Evolutionary conservation across 2,329 filamentous ascomycete species (phyloP), one percentile per base, ranked within the genome.

Genomic region (Xylariaceae sp.): DNA sequence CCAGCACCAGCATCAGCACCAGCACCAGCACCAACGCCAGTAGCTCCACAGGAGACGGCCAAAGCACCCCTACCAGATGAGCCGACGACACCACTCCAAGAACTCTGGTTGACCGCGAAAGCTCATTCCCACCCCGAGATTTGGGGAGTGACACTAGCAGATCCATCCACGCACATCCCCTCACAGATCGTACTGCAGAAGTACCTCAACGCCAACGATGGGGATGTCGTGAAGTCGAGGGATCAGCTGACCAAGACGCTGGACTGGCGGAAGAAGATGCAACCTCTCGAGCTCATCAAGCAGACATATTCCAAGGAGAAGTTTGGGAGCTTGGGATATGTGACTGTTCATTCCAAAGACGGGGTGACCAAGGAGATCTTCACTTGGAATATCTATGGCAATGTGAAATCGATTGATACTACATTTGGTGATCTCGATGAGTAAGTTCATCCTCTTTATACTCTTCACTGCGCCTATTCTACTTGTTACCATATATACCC

Each of bases 351-450:
- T 65, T 76, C 81, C 51, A 79, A 81, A 31, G 79, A 80, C 1
- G 78, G 65, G 9, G 62, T 73, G 61, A 71, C 77, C 57, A 79
- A 85, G 67, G 85, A 88, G 72, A 71, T 96, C 53, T 87, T 93
- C 45, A 95, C 91, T 2, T 97, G 93, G 89, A 97, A 97, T 74
- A 87, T 97, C 69, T 97, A 98, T 71, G 93, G 93, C 12, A 86
- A 86, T 33, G 90, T 93, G 61, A 95, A 95, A 81, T 84, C 91
- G 66, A 86, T 92, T 60, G 85, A 90, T 63, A 79, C 81, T 56
- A 96, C 92, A 0, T 97, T 97, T 78, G 91, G 90, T 3, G 83
- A 95, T 68, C 77, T 92, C 5, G 81, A 92, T 23, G 89, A 90
- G 91, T 96, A 77, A 73, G 88, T 81, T 23, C 6, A 11, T 41